These are phyloP conservation scores for Huntiella savannae DNA, from an alignment of 2,329 filamentous ascomycete genomes.

Conservation along the genomic window DNA sequence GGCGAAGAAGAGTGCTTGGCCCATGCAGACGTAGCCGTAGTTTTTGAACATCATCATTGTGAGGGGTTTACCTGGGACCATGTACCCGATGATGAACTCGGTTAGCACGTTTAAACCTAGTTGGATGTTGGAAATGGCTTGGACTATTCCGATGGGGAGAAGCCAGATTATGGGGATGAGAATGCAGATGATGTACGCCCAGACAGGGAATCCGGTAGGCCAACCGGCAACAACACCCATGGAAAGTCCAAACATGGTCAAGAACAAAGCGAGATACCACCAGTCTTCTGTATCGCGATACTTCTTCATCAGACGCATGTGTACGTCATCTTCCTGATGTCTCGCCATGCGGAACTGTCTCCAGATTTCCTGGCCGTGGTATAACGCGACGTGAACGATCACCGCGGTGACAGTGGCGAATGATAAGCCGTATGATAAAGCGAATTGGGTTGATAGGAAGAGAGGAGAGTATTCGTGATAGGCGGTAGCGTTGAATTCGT, in stretches of 20 bases:
- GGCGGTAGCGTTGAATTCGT: slow-evolving; percentile 30
- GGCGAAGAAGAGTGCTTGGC: slow-evolving; percentile 43
- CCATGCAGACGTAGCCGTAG: slow-evolving; percentile 51
- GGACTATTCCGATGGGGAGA: slow-evolving; percentile 41
- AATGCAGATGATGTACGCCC: slow-evolving; percentile 38
- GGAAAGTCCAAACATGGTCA: slow-evolving; percentile 33
- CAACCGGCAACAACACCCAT: slow-evolving; percentile 35
- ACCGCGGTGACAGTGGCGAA: slow-evolving; percentile 49
- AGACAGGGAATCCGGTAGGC: slow-evolving; percentile 37
- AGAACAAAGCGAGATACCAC: slow-evolving; percentile 36
- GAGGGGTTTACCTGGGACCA: slow-evolving; percentile 49
- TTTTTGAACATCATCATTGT: slow-evolving; percentile 67
- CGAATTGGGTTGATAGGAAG: slow-evolving; percentile 43
- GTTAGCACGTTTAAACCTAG: slow-evolving; percentile 52
- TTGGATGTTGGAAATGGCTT: slow-evolving; percentile 42
- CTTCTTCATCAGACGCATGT: slow-evolving; percentile 43
- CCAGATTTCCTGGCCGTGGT: slow-evolving; percentile 36
- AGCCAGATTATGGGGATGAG: slow-evolving; percentile 38
- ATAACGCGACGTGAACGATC: slow-evolving; percentile 34
- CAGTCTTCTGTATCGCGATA: slow-evolving; percentile 39
- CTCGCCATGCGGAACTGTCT: slow-evolving; percentile 34
- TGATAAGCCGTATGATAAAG: slow-evolving; percentile 39
- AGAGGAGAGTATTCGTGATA: slow-evolving; percentile 40
- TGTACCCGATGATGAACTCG: slow-evolving; percentile 56
- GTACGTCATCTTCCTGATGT: slow-evolving; percentile 36